These are phyloP conservation scores for Entomortierella lignicola DNA, from an alignment of 192 early-diverging fungal genomes.

Conservation along the genomic window DNA sequence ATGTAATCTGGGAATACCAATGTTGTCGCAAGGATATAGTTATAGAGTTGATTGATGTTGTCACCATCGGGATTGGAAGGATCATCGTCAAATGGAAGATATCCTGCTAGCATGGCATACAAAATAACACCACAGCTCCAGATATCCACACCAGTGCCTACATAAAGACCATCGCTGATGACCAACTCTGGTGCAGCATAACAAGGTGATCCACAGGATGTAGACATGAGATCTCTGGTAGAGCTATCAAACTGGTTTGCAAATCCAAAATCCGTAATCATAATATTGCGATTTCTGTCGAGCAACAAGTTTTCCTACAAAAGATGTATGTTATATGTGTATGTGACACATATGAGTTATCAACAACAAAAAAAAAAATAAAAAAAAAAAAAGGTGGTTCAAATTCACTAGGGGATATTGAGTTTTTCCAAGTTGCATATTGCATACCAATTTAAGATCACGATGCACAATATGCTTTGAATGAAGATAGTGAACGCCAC, in stretches of 20 bases:
- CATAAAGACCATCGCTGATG: conserved; percentile 94
- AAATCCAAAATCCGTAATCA: conserved; percentile 99
- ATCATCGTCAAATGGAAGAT: conserved; percentile 92
- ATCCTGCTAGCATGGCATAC: conserved; percentile 92
- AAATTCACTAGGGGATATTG: neutral
- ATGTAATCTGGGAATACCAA: conserved; percentile 91
- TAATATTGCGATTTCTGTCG: conserved; percentile 91
- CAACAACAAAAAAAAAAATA: neutral
- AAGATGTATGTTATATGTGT: no score
- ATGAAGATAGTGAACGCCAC: conserved; percentile 95
- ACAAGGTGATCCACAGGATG: conserved; percentile 97
- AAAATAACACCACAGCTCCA: conserved; percentile 99
- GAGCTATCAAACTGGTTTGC: conserved; percentile 87
- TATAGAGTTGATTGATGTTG: conserved; percentile 87
- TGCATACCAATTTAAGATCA: conserved; percentile 90
- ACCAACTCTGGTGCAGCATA: conserved; percentile 99
- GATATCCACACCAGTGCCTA: conserved; percentile 95
- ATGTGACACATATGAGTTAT: no score
- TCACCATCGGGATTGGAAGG: conserved; percentile 91
- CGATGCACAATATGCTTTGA: conserved; percentile 94
- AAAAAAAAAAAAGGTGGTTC: neutral
- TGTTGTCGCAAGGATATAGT: conserved; percentile 84
- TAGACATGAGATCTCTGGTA: conserved; percentile 86
- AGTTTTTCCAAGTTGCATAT: neutral
- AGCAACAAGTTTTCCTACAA: conserved; percentile 91